Evolutionary conservation across 2,329 filamentous ascomycete species (phyloP).

Genomic region (Amphichorda felina): DNA sequence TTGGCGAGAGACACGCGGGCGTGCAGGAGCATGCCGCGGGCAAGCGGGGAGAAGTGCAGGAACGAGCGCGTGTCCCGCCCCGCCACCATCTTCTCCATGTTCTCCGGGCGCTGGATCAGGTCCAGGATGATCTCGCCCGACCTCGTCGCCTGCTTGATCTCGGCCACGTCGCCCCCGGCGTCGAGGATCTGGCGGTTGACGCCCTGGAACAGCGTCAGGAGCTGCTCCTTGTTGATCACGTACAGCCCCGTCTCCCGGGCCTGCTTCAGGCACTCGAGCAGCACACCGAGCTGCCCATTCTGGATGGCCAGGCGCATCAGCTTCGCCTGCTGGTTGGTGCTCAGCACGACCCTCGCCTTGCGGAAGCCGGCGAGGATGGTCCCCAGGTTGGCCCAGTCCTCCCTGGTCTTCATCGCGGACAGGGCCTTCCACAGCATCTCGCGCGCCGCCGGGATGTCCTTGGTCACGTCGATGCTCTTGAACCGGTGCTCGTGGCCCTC

Average conservation of each 20-base stretch:
- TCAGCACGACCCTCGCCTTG: slow-evolving; percentile 27
- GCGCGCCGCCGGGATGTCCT: slow-evolving; percentile 29
- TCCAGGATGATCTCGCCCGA: slow-evolving; percentile 37
- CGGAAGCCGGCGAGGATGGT: slow-evolving; percentile 38
- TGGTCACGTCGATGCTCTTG: slow-evolving; percentile 28
- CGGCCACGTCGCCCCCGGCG: slow-evolving; percentile 15
- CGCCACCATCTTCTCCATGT: slow-evolving; percentile 12
- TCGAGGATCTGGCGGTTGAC: slow-evolving; percentile 23
- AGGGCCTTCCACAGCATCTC: slow-evolving; percentile 25
- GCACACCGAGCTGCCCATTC: slow-evolving; percentile 26
- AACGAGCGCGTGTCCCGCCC: slow-evolving; percentile 6
- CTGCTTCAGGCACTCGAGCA: slow-evolving; percentile 38
- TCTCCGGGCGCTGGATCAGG: slow-evolving; percentile 30
- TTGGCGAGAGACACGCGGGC: slow-evolving; percentile 13
- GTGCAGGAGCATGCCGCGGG: slow-evolving; percentile 19
- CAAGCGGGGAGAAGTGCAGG: slow-evolving; percentile 12
- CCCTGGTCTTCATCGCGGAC: slow-evolving; percentile 29
- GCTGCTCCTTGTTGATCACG: slow-evolving; percentile 27
- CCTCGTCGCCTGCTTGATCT: slow-evolving; percentile 28
- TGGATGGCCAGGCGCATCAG: slow-evolving; percentile 27
- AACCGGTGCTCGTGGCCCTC: slow-evolving; percentile 43
- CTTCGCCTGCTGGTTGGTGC: slow-evolving; percentile 19
- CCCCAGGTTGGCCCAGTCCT: slow-evolving; percentile 40
- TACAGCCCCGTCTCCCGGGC: slow-evolving; percentile 31
- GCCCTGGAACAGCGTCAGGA: slow-evolving; percentile 13